Evolutionary conservation across 2,329 filamentous ascomycete genomes (phyloP).

Genomic region (Calonectria pseudoreteaudii): DNA sequence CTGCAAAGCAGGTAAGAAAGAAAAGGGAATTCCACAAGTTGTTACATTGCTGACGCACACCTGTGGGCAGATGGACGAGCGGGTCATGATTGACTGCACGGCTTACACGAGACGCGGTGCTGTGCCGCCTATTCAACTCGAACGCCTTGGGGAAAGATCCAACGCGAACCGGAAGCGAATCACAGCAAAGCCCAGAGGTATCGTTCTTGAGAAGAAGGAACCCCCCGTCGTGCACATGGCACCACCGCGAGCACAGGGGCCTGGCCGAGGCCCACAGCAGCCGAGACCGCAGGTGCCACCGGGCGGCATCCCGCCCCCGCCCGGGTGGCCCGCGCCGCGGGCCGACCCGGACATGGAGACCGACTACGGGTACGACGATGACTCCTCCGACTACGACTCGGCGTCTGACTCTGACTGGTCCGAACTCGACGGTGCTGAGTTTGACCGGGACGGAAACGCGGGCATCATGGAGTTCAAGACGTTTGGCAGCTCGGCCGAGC

Average conservation of each 20-base stretch:
- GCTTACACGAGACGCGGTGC: background rate
- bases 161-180: background rate
- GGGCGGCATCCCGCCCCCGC: background rate
- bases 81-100: slow-evolving; percentile 8
- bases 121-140: background rate
- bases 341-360: too few relatives aligned
- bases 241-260: background rate
- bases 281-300: background rate
- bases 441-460: background rate
- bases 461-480: slow-evolving; percentile 7
- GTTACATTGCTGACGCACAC: background rate
- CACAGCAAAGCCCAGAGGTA: background rate
- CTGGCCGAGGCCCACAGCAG: background rate
- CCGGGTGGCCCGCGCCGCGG: background rate
- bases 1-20: background rate
- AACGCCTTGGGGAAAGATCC: background rate
- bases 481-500: background rate
- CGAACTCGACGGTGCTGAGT: background rate
- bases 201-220: background rate
- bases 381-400: background rate
- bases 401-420: background rate
- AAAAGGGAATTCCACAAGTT: too few relatives aligned
- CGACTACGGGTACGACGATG: background rate
- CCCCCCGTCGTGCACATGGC: background rate
- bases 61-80: background rate